Percentiles rank a stretch among this genome's conserved stretches.
phyloP scores from a whole-genome alignment of 2,329 filamentous ascomycete species.

The Hymenoscyphus occultus region DNA sequence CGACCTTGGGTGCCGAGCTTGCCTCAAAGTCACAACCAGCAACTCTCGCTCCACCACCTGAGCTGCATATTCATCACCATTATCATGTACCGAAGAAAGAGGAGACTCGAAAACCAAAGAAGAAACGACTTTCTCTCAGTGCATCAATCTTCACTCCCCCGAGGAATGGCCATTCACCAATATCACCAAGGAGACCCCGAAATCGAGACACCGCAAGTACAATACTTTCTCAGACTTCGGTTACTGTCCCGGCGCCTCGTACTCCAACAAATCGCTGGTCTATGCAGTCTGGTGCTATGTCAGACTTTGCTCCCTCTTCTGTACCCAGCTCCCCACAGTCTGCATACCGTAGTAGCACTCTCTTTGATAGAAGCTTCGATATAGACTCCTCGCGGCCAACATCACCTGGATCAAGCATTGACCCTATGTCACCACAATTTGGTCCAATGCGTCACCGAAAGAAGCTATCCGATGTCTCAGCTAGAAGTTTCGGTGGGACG shows the following conservation, averaged over 20 bases:
- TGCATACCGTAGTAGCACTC: constrained; percentile 64
- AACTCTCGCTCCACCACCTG: constrained; percentile 46
- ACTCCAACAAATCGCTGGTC: constrained; percentile 60
- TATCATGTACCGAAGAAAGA: constrained; percentile 71
- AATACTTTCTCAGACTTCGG: constrained; percentile 45
- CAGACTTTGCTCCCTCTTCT: constrained; percentile 67
- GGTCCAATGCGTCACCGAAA: constrained; percentile 53
- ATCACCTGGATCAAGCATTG: constrained; percentile 75
- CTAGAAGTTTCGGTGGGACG: constrained; percentile 42
- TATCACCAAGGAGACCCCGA: constrained; percentile 38
- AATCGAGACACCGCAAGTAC: constrained; percentile 41
- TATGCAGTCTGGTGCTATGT: constrained; percentile 56
- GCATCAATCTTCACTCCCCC: constrained; percentile 60
- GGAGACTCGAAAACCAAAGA: constrained; percentile 63
- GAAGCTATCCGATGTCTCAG: constrained; percentile 53
- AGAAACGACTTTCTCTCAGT: constrained; percentile 65
- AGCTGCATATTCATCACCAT: constrained; percentile 91
- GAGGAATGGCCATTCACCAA: constrained; percentile 32
- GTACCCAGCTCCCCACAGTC: constrained; percentile 79
- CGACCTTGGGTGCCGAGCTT: constrained; percentile 71
- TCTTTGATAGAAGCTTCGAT: constrained; percentile 70
- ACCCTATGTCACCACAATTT: constrained; percentile 63
- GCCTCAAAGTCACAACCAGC: constrained; percentile 43
- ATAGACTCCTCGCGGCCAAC: constrained; percentile 70
- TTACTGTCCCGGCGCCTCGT: constrained; percentile 48